Evolutionary conservation across 106 monocot genomes (phyloP).

Genomic region (Acorus calamus): DNA sequence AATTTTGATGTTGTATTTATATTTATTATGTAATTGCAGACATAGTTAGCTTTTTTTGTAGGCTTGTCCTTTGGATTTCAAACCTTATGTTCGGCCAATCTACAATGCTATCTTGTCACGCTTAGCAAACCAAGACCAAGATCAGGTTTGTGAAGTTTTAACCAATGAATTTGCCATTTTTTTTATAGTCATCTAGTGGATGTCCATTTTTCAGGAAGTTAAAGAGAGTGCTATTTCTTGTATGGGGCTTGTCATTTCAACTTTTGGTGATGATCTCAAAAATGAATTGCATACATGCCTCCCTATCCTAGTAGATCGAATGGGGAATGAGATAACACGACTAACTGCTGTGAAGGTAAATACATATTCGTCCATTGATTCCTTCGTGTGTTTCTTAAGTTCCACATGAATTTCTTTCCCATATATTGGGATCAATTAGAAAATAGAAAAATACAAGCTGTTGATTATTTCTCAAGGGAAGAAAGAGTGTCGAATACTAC

Average conservation of each 20-base stretch:
- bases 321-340: slow-evolving; percentile 99
- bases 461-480: no score
- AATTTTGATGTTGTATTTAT: neutral
- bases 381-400: no score
- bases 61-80: slow-evolving; percentile 58
- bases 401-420: no score
- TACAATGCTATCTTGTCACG: slow-evolving; percentile 91
- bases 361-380: neutral
- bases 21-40: slow-evolving; percentile 1
- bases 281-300: slow-evolving; percentile 62
- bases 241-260: slow-evolving; percentile 92
- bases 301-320: slow-evolving; percentile 91
- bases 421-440: no score
- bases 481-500: no score
- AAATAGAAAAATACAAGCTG: no score
- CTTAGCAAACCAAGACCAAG: slow-evolving; percentile 97
- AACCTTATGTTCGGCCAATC: slow-evolving; percentile 69
- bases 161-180: neutral
- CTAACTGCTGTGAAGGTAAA: slow-evolving; percentile 92
- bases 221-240: slow-evolving; percentile 99
- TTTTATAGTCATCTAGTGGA: slow-evolving; percentile 4
- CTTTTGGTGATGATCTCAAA: slow-evolving; percentile 91
- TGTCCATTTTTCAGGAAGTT: slow-evolving; percentile 59
- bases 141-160: slow-evolving; percentile 55
- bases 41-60: slow-evolving; percentile 23